phyloP scores from a whole-genome alignment of 75 land plant genomes.

The Chamaecyparis obtusa region DNA sequence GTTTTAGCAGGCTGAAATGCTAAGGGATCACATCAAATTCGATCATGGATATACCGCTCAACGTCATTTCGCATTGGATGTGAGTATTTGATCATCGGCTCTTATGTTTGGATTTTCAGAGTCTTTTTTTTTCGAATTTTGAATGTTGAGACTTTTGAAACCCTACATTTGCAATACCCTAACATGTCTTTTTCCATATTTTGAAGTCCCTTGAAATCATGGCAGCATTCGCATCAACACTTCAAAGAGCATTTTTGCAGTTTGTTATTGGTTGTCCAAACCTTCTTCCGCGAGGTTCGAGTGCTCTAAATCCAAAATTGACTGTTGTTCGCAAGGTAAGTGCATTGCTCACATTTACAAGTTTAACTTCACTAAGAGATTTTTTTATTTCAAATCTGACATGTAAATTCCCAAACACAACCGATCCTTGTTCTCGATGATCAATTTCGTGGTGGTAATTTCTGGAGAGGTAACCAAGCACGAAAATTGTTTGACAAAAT shows the following conservation, averaged over 20 bases:
- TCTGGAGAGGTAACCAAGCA: too few species aligned
- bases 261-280: slow-evolving; percentile 84
- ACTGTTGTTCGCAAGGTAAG: slow-evolving; percentile 75
- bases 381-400: too few species aligned
- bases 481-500: too few species aligned
- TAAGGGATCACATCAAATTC: slow-evolving; percentile 55
- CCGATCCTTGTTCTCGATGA: too few species aligned
- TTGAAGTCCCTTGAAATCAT: slow-evolving; percentile 67
- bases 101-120: too few species aligned
- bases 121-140: too few species aligned
- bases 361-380: background rate
- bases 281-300: slow-evolving; percentile 72
- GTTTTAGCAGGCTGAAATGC: slow-evolving; percentile 21
- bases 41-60: slow-evolving; percentile 74
- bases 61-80: slow-evolving; percentile 51
- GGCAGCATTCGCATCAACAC: slow-evolving; percentile 20
- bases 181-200: background rate
- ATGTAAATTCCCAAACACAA: too few species aligned
- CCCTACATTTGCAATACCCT: too few species aligned
- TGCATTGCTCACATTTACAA: background rate
- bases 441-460: too few species aligned
- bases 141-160: too few species aligned
- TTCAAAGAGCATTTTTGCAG: slow-evolving; percentile 60
- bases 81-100: slow-evolving; percentile 23
- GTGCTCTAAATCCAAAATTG: slow-evolving; percentile 64